Base-by-base conservation (phyloP, 2,329 filamentous ascomycete genomes). In the Colletotrichum costaricense region DNA sequence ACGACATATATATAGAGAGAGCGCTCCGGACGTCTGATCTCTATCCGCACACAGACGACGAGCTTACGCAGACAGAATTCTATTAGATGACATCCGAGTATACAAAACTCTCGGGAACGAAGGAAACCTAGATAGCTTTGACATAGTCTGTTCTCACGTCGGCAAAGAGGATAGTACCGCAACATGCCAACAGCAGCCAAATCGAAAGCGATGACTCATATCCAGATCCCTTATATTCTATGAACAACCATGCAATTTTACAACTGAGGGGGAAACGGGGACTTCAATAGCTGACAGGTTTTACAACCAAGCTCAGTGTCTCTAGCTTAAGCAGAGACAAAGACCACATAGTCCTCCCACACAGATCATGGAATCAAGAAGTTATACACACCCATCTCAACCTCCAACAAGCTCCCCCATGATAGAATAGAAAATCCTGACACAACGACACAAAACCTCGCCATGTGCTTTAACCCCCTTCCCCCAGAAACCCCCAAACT, bases 361-460 rank as follows among this genome's bases (percentile, higher is more conserved):
- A 49, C 19, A 35, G 33, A 35, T 9, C 8, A 5, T 8, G 19
- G 42, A 22, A 49, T 22, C 19, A n/a, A 49, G 16, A 11, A 11
- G 42, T 9, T 22, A 49, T 5, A 22, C 42, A 49, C 2, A 49
- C 19, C 2, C 42, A 9, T 9, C 16, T 38, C 30, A 28, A 19
- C 16, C 56, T 16, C 59, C 64, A 19, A 64, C 55, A 69, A 59
- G 70, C 70, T 24, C 16, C 1, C 46, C 55, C 70, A 28, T 49
- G 33, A 30, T 16, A 16, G 6, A 60, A 42, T 35, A 35, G 33
- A 35, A 35, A 35, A 12, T 12, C 30, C 30, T 60, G 70, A 65
- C n/a, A 70, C 66, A 57, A 30, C 52, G 60, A 65, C 46, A 65
- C 19, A 8, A 59, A 65, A 46, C 46, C 46, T 7, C 22, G 46